Percentiles rank a stretch among this genome's conserved stretches.
These are phyloP conservation scores for Colletotrichum graminicola DNA, from an alignment of 2,329 filamentous ascomycete genomes.

Conservation along the genomic window DNA sequence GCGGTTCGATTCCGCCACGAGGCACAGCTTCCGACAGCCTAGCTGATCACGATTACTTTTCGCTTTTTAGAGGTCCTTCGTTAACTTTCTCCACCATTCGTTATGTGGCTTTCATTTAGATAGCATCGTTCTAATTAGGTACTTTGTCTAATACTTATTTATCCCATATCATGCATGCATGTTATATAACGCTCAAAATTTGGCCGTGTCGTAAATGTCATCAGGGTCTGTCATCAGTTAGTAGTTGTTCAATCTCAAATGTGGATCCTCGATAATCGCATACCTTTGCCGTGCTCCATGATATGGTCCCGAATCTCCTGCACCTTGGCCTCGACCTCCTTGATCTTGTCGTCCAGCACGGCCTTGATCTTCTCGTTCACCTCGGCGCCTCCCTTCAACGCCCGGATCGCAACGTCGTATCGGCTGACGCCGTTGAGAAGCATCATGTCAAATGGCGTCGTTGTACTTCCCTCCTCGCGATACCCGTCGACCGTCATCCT, in stretches of 20 bases:
- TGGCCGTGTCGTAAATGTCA: constrained; percentile 63
- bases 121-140: neutral
- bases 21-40: constrained; percentile 7
- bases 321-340: constrained; percentile 63
- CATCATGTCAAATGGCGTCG: constrained; percentile 79
- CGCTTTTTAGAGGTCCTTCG: neutral
- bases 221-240: constrained; percentile 58
- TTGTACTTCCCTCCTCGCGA: constrained; percentile 74
- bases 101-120: neutral
- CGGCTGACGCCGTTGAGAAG: constrained; percentile 70
- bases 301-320: constrained; percentile 66
- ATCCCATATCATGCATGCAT: neutral
- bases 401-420: constrained; percentile 69
- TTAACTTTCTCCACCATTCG: neutral
- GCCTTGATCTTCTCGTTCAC: constrained; percentile 61
- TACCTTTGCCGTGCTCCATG: constrained; percentile 63
- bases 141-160: neutral
- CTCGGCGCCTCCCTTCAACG: constrained; percentile 61
- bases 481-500: constrained; percentile 70
- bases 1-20: constrained; percentile 44
- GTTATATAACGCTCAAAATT: constrained; percentile 48
- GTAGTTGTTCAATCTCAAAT: constrained; percentile 7
- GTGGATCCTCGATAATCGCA: constrained; percentile 42
- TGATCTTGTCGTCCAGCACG: constrained; percentile 58
- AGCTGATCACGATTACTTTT: neutral